Conservation (phyloP, 805 yeast species). For the Pichia nanzhaoensis region DNA sequence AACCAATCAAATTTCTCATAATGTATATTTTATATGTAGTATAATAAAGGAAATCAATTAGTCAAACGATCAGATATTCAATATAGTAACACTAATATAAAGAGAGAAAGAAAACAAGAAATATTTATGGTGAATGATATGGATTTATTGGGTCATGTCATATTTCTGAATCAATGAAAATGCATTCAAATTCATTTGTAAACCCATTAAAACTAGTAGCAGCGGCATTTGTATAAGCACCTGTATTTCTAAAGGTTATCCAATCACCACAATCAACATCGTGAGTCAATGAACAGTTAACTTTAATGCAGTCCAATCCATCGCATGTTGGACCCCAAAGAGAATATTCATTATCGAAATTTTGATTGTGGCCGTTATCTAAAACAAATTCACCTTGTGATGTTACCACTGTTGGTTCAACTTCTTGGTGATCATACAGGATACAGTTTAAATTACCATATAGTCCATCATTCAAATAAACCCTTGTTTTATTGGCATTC, state of each 20-base stretch:
- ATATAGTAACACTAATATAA: neutral
- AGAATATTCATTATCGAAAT: constrained; percentile 37
- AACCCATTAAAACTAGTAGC: constrained; percentile 93
- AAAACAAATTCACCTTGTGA: constrained; percentile 36
- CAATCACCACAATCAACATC: constrained; percentile 83
- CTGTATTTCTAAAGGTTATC: constrained; percentile 76
- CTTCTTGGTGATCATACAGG: constrained; percentile 83
- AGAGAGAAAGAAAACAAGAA: neutral
- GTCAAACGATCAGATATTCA: too few relatives aligned
- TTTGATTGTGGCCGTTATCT: constrained; percentile 2
- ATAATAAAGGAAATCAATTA: neutral
- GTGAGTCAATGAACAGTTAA: constrained; percentile 44
- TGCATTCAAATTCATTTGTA: constrained; percentile 48
- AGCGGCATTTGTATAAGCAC: constrained; percentile 92
- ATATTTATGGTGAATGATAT: neutral
- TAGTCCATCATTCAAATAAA: constrained; percentile 90
- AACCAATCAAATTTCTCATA: neutral
- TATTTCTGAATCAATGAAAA: constrained; percentile 45
- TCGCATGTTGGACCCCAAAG: constrained; percentile 99
- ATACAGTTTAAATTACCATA: constrained; percentile 95
- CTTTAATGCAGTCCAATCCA: constrained; percentile 79
- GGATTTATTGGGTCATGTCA: neutral
- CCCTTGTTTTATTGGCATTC: constrained; percentile 45
- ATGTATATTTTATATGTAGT: neutral
- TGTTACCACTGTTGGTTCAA: constrained; percentile 59